phyloP scores from a whole-genome alignment of 441 rosid species.

The Arabidopsis lyrata region DNA sequence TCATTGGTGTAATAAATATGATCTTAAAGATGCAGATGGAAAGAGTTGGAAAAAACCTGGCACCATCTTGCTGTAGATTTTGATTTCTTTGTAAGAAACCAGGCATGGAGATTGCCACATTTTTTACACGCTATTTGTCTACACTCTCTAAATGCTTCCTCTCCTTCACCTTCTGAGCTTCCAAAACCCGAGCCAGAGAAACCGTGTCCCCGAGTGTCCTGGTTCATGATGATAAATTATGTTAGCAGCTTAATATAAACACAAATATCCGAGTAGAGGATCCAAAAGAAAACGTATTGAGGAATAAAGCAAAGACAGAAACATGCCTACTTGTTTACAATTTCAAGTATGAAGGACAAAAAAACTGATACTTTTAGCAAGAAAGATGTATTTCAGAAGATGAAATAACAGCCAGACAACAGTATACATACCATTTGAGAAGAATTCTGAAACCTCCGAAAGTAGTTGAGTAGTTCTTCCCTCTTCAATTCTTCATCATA shows the following conservation, averaged over 20 bases:
- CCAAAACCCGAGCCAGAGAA: conserved; percentile 71
- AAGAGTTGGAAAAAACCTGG: conserved; percentile 72
- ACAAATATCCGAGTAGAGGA: conserved; percentile 10
- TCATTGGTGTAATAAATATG: neutral
- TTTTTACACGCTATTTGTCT: conserved; percentile 89
- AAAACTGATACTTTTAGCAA: conserved; percentile 13
- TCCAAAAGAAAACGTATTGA: neutral
- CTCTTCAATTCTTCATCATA: conserved; percentile 89
- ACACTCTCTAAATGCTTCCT: conserved; percentile 77
- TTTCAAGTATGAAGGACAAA: neutral
- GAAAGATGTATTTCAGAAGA: conserved; percentile 5
- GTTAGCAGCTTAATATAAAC: conserved; percentile 40
- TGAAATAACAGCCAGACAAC: conserved; percentile 27
- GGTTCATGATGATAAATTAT: conserved; percentile 50
- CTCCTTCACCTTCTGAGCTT: conserved; percentile 63
- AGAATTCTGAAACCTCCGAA: conserved; percentile 73
- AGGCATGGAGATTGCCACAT: conserved; percentile 78
- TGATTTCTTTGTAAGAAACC: conserved; percentile 75
- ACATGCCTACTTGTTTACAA: neutral
- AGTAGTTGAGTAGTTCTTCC: conserved; percentile 83
- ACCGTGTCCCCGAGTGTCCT: conserved; percentile 55
- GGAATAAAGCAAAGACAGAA: conserved; percentile 9
- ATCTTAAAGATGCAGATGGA: conserved; percentile 24
- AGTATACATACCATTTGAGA: conserved; percentile 69
- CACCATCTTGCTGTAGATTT: conserved; percentile 99